These are phyloP conservation scores for Leccinum boreale DNA, from an alignment of 768 basidiomycete genomes.

Conservation along the genomic window DNA sequence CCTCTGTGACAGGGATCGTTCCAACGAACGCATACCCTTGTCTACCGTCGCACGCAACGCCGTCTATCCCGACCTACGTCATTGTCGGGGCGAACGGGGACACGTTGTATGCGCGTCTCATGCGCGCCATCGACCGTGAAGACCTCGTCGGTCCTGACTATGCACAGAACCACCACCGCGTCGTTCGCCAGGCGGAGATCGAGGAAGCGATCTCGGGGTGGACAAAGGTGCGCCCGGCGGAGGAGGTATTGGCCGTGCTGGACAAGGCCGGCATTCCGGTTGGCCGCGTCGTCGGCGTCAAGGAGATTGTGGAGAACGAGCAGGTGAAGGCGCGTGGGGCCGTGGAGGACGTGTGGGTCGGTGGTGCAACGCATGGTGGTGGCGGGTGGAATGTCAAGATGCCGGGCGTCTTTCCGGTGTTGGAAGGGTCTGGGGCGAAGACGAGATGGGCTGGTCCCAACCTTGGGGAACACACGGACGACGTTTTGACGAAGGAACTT, in stretches of 20 bases:
- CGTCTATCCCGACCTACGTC: conserved; percentile 48
- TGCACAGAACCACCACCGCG: conserved; percentile 41
- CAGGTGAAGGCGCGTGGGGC: conserved; percentile 54
- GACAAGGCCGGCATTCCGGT: conserved; percentile 56
- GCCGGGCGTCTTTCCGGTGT: conserved; percentile 58
- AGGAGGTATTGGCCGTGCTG: conserved; percentile 52
- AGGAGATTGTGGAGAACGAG: conserved; percentile 58
- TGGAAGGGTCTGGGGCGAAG: conserved; percentile 55
- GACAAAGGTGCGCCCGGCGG: conserved; percentile 49
- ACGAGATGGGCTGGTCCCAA: conserved; percentile 71
- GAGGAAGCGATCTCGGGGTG: conserved; percentile 60
- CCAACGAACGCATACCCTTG: conserved; percentile 76
- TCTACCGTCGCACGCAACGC: conserved; percentile 41
- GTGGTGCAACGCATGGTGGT: conserved; percentile 33
- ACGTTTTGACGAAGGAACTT: conserved; percentile 44
- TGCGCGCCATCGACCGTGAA: conserved; percentile 54
- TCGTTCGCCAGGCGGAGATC: conserved; percentile 46
- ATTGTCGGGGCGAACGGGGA: conserved; percentile 76
- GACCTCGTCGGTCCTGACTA: conserved; percentile 58
- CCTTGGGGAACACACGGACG: conserved; percentile 57
- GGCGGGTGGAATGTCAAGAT: conserved; percentile 64
- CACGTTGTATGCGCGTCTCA: conserved; percentile 63
- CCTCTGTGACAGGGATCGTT: conserved; percentile 72
- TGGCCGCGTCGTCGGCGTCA: conserved; percentile 59
- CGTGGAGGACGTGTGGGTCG: conserved; percentile 57